These are phyloP conservation scores for Penicillium desertorum DNA, from an alignment of 495 filamentous ascomycete species.

Conservation along the genomic window DNA sequence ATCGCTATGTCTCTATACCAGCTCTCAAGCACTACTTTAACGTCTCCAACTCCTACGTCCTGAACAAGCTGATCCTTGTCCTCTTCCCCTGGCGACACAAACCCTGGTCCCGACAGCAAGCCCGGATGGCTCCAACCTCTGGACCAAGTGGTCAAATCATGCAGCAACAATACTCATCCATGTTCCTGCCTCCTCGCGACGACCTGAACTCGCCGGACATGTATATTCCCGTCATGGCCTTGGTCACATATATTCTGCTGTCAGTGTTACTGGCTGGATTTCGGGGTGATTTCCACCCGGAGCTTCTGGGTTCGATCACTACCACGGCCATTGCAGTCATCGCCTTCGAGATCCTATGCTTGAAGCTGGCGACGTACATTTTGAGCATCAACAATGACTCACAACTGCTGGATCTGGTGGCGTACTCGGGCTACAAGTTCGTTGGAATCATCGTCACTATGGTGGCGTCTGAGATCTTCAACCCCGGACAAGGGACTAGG, in stretches of 20 bases:
- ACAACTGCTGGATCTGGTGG: constrained; percentile 88
- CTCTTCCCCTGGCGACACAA: constrained; percentile 97
- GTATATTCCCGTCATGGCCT: constrained; percentile 88
- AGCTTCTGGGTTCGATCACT: constrained; percentile 84
- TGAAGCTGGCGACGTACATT: constrained; percentile 93
- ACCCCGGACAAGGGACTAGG: constrained; percentile 72
- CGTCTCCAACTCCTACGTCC: constrained; percentile 88
- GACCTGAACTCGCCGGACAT: constrained; percentile 98
- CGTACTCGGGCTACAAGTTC: constrained; percentile 98
- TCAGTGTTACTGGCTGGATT: constrained; percentile 87
- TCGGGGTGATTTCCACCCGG: constrained; percentile 89
- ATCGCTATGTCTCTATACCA: constrained; percentile 87
- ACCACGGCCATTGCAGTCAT: constrained; percentile 80
- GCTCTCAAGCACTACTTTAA: constrained; percentile 97
- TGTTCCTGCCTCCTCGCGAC: constrained; percentile 92
- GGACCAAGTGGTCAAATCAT: constrained; percentile 61
- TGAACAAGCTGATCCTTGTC: constrained; percentile 81
- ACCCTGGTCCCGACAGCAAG: constrained; percentile 83
- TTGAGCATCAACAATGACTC: constrained; percentile 84
- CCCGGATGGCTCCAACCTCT: constrained; percentile 51
- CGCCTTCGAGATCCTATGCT: constrained; percentile 77
- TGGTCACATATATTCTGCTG: constrained; percentile 96
- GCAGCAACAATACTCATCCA: constrained; percentile 64
- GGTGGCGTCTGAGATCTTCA: constrained; percentile 71
- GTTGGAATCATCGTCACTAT: constrained; percentile 91